phyloP scores from a whole-genome alignment of 2,329 filamentous ascomycete genomes.

The Sarocladiaceae sp. region DNA sequence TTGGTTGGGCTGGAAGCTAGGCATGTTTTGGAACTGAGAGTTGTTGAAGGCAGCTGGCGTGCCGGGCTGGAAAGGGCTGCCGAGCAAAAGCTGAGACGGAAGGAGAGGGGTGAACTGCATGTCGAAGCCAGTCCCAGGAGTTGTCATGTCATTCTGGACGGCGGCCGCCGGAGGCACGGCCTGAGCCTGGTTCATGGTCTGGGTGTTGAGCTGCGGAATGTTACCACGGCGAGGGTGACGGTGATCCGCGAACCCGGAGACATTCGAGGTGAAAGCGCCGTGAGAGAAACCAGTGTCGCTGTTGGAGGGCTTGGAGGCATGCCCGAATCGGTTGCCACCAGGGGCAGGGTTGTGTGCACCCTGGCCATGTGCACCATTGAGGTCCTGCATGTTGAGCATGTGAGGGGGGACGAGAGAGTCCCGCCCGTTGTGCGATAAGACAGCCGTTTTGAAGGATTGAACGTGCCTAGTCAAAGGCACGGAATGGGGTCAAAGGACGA shows the following conservation, averaged over 20 bases:
- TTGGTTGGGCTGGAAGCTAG: constrained; percentile 62
- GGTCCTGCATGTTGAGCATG: constrained; percentile 88
- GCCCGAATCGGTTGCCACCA: constrained; percentile 58
- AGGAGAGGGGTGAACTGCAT: constrained; percentile 98
- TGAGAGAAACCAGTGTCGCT: constrained; percentile 90
- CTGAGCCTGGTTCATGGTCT: constrained; percentile 50
- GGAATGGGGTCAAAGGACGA: constrained; percentile 18
- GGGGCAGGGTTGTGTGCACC: constrained; percentile 52
- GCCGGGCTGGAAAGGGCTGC: constrained; percentile 94
- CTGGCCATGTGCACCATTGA: constrained; percentile 42
- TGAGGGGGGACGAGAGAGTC: constrained; percentile 85
- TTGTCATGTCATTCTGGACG: constrained; percentile 66
- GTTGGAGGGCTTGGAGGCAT: constrained; percentile 76
- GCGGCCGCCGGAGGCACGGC: constrained; percentile 41
- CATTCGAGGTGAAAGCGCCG: constrained; percentile 84
- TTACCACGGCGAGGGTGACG: constrained; percentile 73
- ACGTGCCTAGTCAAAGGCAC: constrained; percentile 52
- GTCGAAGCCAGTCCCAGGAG: constrained; percentile 84
- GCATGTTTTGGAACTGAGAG: constrained; percentile 84
- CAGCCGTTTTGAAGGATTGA: constrained; percentile 72
- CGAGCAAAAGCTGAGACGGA: constrained; percentile 88
- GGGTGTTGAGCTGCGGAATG: constrained; percentile 90
- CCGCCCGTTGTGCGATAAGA: constrained; percentile 71
- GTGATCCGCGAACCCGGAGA: constrained; percentile 79
- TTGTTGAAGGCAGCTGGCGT: constrained; percentile 87